These are phyloP conservation scores for Chlamydomonas sphaeroides DNA, from an alignment of 139 green algal species.

Conservation along the genomic window DNA sequence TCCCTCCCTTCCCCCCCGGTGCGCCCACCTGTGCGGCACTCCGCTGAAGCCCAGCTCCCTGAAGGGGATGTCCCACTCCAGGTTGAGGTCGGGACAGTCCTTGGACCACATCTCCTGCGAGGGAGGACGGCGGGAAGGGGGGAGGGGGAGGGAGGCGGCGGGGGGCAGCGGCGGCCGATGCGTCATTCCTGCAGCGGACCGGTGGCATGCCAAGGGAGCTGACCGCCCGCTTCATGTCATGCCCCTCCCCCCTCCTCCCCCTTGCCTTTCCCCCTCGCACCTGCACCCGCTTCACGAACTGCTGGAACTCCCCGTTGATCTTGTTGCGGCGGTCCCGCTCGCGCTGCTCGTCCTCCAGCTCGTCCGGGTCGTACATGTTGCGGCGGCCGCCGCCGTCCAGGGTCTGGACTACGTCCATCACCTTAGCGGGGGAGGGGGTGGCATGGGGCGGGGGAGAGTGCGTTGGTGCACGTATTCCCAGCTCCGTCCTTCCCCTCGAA, in stretches of 20 bases:
- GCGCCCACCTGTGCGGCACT: slow-evolving; percentile 74
- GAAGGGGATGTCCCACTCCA: slow-evolving; percentile 99
- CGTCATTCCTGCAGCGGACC: too few relatives aligned
- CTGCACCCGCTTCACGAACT: slow-evolving; percentile 69
- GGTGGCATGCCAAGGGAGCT: too few relatives aligned
- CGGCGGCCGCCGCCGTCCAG: slow-evolving; percentile 84
- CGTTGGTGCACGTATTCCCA: too few relatives aligned
- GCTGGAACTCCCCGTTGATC: slow-evolving; percentile 87
- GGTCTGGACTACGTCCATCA: slow-evolving; percentile 95
- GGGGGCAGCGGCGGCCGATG: too few relatives aligned
- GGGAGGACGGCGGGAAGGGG: too few relatives aligned
- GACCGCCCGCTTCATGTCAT: too few relatives aligned
- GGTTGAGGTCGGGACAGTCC: slow-evolving; percentile 73
- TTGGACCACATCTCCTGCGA: slow-evolving; percentile 79
- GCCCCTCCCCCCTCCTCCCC: too few relatives aligned
- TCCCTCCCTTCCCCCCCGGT: neutral
- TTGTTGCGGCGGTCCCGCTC: slow-evolving; percentile 93
- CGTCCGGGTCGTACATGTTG: slow-evolving; percentile 95
- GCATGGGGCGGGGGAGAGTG: too few relatives aligned
- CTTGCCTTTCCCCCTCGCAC: slow-evolving; percentile 7
- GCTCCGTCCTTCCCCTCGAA: too few relatives aligned
- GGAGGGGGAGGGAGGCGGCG: too few relatives aligned
- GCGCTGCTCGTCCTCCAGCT: slow-evolving; percentile 99
- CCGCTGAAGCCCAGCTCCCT: slow-evolving; percentile 95
- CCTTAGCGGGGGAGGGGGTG: slow-evolving; percentile 38